Conservation (phyloP, 2,329 filamentous ascomycete genomes). For the Didymella segeticola region DNA sequence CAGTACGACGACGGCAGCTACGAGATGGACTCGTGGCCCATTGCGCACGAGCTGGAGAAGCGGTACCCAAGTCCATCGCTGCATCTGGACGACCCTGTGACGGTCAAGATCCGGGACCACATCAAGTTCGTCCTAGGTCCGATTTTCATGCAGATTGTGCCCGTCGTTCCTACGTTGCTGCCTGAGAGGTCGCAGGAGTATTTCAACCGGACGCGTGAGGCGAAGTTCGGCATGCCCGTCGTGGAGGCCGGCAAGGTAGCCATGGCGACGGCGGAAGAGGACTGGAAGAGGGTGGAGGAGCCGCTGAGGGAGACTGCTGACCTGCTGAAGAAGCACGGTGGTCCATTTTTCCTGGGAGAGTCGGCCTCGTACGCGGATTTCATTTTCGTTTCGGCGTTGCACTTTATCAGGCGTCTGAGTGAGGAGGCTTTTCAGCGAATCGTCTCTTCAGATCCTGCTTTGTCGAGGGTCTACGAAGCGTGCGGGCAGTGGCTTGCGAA, state of each 20-base stretch:
- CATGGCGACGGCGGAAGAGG: slow-evolving; percentile 54
- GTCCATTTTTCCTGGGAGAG: slow-evolving; percentile 67
- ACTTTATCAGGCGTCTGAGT: slow-evolving; percentile 51
- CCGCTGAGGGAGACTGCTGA: slow-evolving; percentile 46
- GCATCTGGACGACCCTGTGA: slow-evolving; percentile 62
- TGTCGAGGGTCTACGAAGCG: slow-evolving; percentile 49
- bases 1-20: slow-evolving; percentile 63
- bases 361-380: slow-evolving; percentile 58
- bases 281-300: slow-evolving; percentile 57
- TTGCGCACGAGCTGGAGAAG: slow-evolving; percentile 65
- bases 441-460: slow-evolving; percentile 48
- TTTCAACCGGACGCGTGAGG: slow-evolving; percentile 62
- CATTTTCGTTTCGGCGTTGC: slow-evolving; percentile 59
- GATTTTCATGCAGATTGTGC: slow-evolving; percentile 41
- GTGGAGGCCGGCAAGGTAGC: slow-evolving; percentile 56
- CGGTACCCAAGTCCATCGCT: slow-evolving; percentile 65
- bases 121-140: slow-evolving; percentile 37
- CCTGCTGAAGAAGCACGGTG: slow-evolving; percentile 62
- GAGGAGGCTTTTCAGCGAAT: slow-evolving; percentile 50
- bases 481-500: slow-evolving; percentile 50
- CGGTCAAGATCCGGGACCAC: slow-evolving; percentile 54
- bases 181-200: slow-evolving; percentile 60
- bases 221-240: slow-evolving; percentile 60
- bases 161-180: slow-evolving; percentile 62
- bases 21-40: slow-evolving; percentile 69